Conservation (phyloP, 495 filamentous ascomycete genomes). For the Aspergillus cavernicola region DNA sequence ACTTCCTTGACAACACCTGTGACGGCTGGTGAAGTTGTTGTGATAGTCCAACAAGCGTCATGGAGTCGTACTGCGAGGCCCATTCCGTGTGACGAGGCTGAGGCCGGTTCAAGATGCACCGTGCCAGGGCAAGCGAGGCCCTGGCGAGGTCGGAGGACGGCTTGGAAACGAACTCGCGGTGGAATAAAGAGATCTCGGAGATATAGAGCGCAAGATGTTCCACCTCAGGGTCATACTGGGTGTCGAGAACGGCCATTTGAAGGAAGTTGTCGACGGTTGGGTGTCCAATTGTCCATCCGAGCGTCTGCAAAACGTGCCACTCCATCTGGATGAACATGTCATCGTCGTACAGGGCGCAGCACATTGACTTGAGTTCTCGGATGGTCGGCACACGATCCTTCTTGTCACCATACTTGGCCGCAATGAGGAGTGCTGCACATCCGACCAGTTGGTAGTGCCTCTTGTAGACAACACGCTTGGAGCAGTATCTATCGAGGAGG, state of each 20-base stretch:
- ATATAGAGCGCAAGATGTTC: conserved; percentile 95
- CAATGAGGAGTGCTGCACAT: conserved; percentile 92
- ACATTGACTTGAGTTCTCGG: conserved; percentile 96
- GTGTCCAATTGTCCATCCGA: conserved; percentile 93
- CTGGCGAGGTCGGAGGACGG: conserved; percentile 87
- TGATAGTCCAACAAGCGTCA: conserved; percentile 74
- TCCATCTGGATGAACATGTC: conserved; percentile 99
- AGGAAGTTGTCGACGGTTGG: conserved; percentile 93
- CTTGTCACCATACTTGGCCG: conserved; percentile 96
- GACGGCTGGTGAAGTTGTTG: conserved; percentile 87
- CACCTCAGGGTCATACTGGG: conserved; percentile 69
- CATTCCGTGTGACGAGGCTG: conserved; percentile 73
- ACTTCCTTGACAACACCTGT: conserved; percentile 80
- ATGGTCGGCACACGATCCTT: conserved; percentile 97
- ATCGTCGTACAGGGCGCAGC: conserved; percentile 95
- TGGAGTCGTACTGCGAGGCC: conserved; percentile 76
- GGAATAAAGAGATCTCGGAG: conserved; percentile 89
- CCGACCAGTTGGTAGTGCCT: conserved; percentile 98
- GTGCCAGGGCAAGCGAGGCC: conserved; percentile 77
- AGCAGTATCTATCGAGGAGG: conserved; percentile 95
- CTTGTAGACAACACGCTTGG: conserved; percentile 97
- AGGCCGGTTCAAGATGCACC: conserved; percentile 77
- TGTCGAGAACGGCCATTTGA: conserved; percentile 66
- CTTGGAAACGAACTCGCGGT: conserved; percentile 90
- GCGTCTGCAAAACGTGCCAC: conserved; percentile 98